Conservation (phyloP, 345 rosid species). For the Brassica cretica region DNA sequence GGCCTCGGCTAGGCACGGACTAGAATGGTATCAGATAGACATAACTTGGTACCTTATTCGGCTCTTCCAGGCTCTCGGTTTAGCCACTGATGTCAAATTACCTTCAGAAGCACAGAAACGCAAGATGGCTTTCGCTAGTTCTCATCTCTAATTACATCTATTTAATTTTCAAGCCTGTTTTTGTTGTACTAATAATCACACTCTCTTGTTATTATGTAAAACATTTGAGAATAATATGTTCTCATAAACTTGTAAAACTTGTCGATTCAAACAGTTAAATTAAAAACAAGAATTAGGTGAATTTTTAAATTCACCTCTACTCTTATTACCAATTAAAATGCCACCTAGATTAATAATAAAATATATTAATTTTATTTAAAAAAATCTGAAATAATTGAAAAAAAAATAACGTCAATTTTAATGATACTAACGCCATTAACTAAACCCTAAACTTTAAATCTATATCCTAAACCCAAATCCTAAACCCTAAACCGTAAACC, state of each 20-base stretch:
- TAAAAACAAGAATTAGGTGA: too few species aligned
- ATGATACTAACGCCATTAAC: too few species aligned
- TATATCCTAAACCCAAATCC: too few species aligned
- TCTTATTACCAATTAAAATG: too few species aligned
- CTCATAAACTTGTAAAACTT: conserved; percentile 5
- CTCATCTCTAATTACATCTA: neutral
- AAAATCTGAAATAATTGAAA: too few species aligned
- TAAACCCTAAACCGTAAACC: too few species aligned
- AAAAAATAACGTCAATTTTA: too few species aligned
- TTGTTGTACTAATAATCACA: too few species aligned
- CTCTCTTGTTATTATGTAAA: neutral
- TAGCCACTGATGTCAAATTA: conserved; percentile 74
- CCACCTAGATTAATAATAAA: too few species aligned
- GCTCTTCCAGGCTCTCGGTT: conserved; percentile 60
- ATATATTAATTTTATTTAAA: too few species aligned
- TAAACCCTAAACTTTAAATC: too few species aligned
- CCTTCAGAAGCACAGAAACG: conserved; percentile 60
- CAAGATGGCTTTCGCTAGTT: conserved; percentile 55
- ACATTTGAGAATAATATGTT: neutral
- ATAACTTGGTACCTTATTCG: conserved; percentile 71
- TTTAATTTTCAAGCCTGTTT: neutral
- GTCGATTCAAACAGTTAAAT: neutral
- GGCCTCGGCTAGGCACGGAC: conserved; percentile 75
- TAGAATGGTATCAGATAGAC: conserved; percentile 89
- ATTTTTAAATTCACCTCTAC: too few species aligned